Evolutionary conservation across 345 rosid genomes (phyloP).

Genomic region (Rhodomyrtus tomentosa): DNA sequence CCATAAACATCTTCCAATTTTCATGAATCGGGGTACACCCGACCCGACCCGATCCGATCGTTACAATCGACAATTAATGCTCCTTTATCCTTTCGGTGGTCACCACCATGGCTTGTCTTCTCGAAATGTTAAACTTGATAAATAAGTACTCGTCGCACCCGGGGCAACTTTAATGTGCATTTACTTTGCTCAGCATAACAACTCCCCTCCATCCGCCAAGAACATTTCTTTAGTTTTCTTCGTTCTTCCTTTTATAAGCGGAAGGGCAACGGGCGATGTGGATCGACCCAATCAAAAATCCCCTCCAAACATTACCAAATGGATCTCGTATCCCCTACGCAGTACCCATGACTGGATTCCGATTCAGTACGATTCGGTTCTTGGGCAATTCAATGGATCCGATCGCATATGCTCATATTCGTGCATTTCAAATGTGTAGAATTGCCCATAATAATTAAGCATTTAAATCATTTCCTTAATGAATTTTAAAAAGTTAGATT

Average conservation of each 20-base stretch:
- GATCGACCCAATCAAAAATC: too few species aligned
- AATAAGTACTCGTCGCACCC: neutral
- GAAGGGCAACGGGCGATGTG: neutral
- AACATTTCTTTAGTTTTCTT: neutral
- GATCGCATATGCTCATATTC: too few species aligned
- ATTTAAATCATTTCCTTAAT: too few species aligned
- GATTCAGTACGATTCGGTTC: too few species aligned
- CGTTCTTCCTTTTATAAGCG: neutral
- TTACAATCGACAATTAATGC: neutral
- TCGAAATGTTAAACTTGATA: neutral
- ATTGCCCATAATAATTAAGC: too few species aligned
- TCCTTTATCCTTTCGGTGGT: neutral
- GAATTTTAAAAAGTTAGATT: too few species aligned
- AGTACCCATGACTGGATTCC: too few species aligned
- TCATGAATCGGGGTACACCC: neutral
- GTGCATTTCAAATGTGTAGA: too few species aligned
- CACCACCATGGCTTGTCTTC: neutral
- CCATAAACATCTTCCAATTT: neutral
- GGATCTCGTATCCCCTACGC: too few species aligned
- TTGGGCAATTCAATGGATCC: accelerated
- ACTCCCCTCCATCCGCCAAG: neutral
- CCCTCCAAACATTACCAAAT: too few species aligned
- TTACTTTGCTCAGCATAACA: neutral
- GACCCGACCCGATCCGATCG: neutral
- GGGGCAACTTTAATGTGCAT: neutral